These are phyloP conservation scores for Yamadazyma dushanensis DNA, from an alignment of 1,139 yeast genomes.

Conservation along the genomic window DNA sequence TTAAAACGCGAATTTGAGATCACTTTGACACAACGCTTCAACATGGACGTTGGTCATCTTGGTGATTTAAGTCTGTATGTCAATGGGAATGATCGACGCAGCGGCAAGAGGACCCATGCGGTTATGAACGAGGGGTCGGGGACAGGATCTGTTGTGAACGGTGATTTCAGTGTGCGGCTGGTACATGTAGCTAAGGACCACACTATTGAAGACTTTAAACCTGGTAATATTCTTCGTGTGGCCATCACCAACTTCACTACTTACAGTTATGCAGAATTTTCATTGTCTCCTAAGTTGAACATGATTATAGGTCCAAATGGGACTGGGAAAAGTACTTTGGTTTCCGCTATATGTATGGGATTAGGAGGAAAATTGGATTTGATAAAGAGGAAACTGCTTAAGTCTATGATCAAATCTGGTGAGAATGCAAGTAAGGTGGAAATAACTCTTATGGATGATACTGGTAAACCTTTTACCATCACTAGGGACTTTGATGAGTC, in stretches of 20 bases:
- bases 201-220: constrained; percentile 26
- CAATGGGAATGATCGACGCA: not conserved
- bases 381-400: constrained; percentile 75
- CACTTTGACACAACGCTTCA: too few species aligned
- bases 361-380: constrained; percentile 78
- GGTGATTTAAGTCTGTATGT: constrained; percentile 3
- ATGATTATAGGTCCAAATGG: constrained; percentile 98
- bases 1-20: too few species aligned
- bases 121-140: not conserved
- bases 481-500: constrained; percentile 37
- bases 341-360: constrained; percentile 91
- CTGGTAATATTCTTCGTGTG: constrained; percentile 73
- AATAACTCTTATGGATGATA: constrained; percentile 57
- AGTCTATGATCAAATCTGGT: constrained; percentile 80
- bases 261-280: constrained; percentile 73
- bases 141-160: constrained; percentile 1
- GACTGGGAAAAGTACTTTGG: constrained; percentile 91
- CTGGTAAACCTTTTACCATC: constrained; percentile 33
- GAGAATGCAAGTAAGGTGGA: constrained; percentile 56
- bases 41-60: constrained; percentile 1
- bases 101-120: not conserved
- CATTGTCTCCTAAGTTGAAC: constrained; percentile 79
- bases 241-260: constrained; percentile 79
- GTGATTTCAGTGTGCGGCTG: constrained; percentile 1
- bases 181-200: too few species aligned